A percentile compares a stretch with the other conserved stretches of the same genome.
Conservation (phyloP, 2,329 filamentous ascomycete species). For the Colletotrichum navitas region DNA sequence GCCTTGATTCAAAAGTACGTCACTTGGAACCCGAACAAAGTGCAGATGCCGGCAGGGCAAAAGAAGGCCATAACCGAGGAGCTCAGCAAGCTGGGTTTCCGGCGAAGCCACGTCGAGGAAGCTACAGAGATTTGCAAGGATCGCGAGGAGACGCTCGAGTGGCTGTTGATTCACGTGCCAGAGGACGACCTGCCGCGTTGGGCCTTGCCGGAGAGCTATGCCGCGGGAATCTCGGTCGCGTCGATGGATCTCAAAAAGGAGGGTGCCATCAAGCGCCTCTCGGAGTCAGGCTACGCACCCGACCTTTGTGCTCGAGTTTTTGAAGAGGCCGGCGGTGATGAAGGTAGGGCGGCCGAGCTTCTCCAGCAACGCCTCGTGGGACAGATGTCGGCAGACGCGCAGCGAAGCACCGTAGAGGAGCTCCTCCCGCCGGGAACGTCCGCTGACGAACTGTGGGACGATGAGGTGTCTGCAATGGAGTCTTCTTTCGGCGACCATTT, state of each 20-base stretch:
- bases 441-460: conserved; percentile 79
- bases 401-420: conserved; percentile 38
- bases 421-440: conserved; percentile 47
- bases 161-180: conserved; percentile 95
- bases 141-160: conserved; percentile 91
- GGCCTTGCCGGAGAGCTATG: conserved; percentile 92
- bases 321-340: conserved; percentile 77
- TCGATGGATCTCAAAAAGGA: conserved; percentile 86
- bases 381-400: conserved; percentile 29
- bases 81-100: conserved; percentile 83
- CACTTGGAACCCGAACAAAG: conserved; percentile 86
- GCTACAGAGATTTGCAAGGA: conserved; percentile 90
- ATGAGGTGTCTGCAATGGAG: conserved; percentile 86
- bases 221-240: conserved; percentile 88
- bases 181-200: conserved; percentile 96
- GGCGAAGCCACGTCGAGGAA: conserved; percentile 90
- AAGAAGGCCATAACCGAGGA: conserved; percentile 76
- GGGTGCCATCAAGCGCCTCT: conserved; percentile 83
- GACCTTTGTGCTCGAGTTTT: conserved; percentile 87
- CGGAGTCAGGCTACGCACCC: conserved; percentile 84
- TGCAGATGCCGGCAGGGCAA: conserved; percentile 71
- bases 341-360: conserved; percentile 81
- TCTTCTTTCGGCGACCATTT: conserved; percentile 87
- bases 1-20: conserved; percentile 81
- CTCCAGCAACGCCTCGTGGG: conserved; percentile 68